Evolutionary conservation across 352 stramenopile genomes (phyloP).

Genomic region (Saprolegnia parasitica): DNA sequence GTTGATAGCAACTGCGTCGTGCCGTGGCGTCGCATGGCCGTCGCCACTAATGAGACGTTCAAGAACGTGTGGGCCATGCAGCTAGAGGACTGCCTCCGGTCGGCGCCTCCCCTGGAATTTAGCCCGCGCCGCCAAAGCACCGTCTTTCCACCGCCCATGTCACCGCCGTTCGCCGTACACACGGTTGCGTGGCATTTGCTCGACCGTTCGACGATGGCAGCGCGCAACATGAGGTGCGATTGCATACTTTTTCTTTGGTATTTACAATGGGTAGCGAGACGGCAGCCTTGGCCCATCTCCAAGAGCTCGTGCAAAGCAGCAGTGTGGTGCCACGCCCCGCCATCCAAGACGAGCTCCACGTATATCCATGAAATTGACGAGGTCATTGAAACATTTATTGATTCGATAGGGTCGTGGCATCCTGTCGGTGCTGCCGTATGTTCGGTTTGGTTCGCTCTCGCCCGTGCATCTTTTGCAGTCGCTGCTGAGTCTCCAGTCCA

Average conservation of each 20-base stretch:
- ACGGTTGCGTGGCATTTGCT: not conserved
- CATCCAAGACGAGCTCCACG: slow-evolving; percentile 15
- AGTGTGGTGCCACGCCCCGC: not conserved
- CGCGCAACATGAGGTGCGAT: slow-evolving; percentile 9
- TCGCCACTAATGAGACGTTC: not conserved
- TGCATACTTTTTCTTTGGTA: not conserved
- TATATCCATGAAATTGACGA: not conserved
- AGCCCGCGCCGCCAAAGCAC: not conserved
- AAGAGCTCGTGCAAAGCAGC: not conserved
- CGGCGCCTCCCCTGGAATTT: not conserved
- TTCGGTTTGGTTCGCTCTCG: slow-evolving; percentile 18
- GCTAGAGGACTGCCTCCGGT: not conserved
- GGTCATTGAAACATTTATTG: too few relatives aligned
- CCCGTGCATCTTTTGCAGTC: not conserved
- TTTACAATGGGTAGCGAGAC: not conserved
- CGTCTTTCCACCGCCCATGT: not conserved
- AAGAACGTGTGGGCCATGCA: not conserved
- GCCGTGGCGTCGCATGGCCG: not conserved
- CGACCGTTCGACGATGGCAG: not conserved
- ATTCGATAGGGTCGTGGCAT: slow-evolving; percentile 22
- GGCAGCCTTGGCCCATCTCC: not conserved
- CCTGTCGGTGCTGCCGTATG: slow-evolving; percentile 3
- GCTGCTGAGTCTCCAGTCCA: not conserved
- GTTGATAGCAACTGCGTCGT: slow-evolving; percentile 10
- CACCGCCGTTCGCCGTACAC: not conserved